phyloP scores from a whole-genome alignment of 371 early-diverging fungal species.

The Mucor plumbeus region DNA sequence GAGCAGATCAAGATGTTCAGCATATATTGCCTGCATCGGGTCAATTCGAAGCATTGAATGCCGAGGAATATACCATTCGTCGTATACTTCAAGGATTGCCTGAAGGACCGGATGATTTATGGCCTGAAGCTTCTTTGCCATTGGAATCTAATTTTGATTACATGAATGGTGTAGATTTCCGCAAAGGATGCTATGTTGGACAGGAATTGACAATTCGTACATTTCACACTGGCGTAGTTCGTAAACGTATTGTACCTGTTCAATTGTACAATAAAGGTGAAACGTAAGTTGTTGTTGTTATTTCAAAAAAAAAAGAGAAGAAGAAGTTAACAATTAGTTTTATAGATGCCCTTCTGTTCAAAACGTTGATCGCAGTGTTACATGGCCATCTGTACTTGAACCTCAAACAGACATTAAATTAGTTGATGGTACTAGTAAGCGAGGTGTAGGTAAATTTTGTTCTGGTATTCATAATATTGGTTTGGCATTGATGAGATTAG shows the following conservation, averaged over 20 bases:
- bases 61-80: slow-evolving; percentile 74
- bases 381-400: slow-evolving; percentile 35
- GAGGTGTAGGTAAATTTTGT: slow-evolving; percentile 69
- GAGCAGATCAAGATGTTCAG: slow-evolving; percentile 29
- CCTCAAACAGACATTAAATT: slow-evolving; percentile 57
- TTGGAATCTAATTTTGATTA: slow-evolving; percentile 92
- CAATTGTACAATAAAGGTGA: slow-evolving; percentile 55
- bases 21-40: slow-evolving; percentile 28
- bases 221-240: slow-evolving; percentile 91
- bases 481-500: slow-evolving; percentile 86
- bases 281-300: slow-evolving; percentile 40
- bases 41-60: slow-evolving; percentile 48
- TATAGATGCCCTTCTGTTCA: slow-evolving; percentile 43
- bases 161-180: slow-evolving; percentile 93
- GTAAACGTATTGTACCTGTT: slow-evolving; percentile 92
- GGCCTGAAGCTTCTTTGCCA: slow-evolving; percentile 76
- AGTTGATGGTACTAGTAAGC: slow-evolving; percentile 42
- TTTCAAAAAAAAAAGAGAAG: no score
- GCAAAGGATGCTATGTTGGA: slow-evolving; percentile 97
- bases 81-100: slow-evolving; percentile 87
- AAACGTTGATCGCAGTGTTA: slow-evolving; percentile 35
- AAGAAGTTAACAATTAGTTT: not conserved
- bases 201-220: slow-evolving; percentile 97
- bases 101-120: slow-evolving; percentile 87
- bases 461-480: slow-evolving; percentile 80